These are phyloP conservation scores for Auricularia heimuer DNA, from an alignment of 768 basidiomycete species.

Conservation along the genomic window DNA sequence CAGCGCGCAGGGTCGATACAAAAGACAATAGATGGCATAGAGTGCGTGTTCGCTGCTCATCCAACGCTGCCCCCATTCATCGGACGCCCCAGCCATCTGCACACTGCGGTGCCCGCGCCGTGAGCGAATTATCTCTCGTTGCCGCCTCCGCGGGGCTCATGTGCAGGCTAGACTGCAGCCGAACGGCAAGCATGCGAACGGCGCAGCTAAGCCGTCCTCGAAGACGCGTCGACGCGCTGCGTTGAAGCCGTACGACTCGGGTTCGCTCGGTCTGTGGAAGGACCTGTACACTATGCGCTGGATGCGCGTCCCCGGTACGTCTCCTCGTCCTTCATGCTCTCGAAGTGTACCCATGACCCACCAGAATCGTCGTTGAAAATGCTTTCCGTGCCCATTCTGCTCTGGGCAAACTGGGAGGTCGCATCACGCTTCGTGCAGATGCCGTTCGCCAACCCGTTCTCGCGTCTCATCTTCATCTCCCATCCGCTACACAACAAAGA, in stretches of 20 bases:
- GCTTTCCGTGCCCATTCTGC: slow-evolving; percentile 46
- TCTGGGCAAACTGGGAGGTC: slow-evolving; percentile 58
- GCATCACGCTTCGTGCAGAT: slow-evolving; percentile 33
- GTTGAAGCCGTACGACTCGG: slow-evolving; percentile 1
- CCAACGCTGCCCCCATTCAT: too few relatives aligned
- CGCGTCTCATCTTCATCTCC: slow-evolving; percentile 60
- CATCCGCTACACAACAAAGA: slow-evolving; percentile 34
- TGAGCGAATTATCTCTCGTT: not conserved
- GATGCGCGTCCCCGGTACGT: slow-evolving; percentile 65
- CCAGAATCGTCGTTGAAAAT: slow-evolving; percentile 59
- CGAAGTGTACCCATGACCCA: not conserved
- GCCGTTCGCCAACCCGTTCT: slow-evolving; percentile 61
- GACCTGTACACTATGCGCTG: slow-evolving; percentile 50
- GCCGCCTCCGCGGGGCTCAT: not conserved
- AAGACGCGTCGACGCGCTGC: not conserved
- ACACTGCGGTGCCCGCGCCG: slow-evolving; percentile 1
- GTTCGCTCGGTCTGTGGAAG: slow-evolving; percentile 34
- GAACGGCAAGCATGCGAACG: not conserved
- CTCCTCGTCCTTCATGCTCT: not conserved
- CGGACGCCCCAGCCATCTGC: not conserved
- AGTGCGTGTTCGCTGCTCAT: not conserved
- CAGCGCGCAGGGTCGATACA: slow-evolving; percentile 3
- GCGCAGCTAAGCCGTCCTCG: not conserved
- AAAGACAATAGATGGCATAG: slow-evolving; percentile 1
- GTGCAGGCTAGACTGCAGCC: not conserved